Conservation (phyloP, 2,329 filamentous ascomycete genomes). For the Dactylonectria macrodidyma region DNA sequence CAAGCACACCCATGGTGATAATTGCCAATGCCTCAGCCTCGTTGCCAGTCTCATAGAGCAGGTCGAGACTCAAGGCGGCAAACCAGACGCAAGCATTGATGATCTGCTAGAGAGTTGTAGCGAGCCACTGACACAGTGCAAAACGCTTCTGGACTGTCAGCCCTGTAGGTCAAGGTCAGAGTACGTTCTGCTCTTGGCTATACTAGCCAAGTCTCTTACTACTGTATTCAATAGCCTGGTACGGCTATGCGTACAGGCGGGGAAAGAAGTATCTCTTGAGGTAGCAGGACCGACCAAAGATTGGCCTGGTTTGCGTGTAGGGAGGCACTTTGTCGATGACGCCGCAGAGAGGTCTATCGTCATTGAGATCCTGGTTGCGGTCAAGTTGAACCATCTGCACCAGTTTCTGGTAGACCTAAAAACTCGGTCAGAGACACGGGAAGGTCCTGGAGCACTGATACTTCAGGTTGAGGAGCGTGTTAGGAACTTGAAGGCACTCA, state of each 20-base stretch:
- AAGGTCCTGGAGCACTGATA: not conserved
- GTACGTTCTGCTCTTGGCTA: not conserved
- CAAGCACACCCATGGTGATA: not conserved
- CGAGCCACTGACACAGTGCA: not conserved
- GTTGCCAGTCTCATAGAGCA: not conserved
- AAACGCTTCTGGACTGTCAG: not conserved
- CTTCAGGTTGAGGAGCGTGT: not conserved
- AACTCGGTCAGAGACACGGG: not conserved
- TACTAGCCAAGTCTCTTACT: not conserved
- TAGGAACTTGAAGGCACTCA: not conserved
- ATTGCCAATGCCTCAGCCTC: not conserved
- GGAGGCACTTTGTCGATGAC: not conserved
- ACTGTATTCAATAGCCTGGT: not conserved
- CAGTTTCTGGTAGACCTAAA: not conserved
- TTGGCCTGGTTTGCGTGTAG: not conserved
- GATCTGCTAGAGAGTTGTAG: not conserved
- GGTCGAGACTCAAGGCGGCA: not conserved
- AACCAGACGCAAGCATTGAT: not conserved
- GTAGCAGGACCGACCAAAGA: not conserved
- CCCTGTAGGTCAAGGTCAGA: not conserved
- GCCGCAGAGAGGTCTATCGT: not conserved
- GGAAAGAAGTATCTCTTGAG: not conserved
- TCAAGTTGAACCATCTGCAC: not conserved
- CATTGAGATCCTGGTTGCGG: not conserved
- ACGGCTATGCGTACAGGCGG: not conserved